Evolutionary conservation across 805 yeast genomes (phyloP).

Genomic region (Yarrowia osloensis): DNA sequence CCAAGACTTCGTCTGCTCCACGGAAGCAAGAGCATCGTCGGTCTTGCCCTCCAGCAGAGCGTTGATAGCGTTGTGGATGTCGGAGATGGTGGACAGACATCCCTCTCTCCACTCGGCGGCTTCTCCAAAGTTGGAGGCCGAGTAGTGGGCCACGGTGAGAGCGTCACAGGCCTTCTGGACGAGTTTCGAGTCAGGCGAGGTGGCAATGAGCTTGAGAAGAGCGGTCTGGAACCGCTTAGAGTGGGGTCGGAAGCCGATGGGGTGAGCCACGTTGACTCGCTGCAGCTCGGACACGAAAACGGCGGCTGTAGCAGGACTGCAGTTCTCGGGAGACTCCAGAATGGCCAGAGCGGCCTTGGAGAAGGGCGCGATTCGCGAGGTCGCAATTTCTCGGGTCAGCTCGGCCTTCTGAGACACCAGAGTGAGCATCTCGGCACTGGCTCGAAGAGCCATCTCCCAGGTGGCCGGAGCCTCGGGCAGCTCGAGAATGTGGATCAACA

Average conservation of each 20-base stretch:
- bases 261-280: constrained; percentile 53
- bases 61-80: constrained; percentile 31
- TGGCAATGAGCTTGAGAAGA: constrained; percentile 45
- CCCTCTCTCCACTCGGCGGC: constrained; percentile 53
- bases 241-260: constrained; percentile 81
- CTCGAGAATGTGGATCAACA: constrained; percentile 45
- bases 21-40: neutral
- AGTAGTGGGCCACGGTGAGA: constrained; percentile 57
- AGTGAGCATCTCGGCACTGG: constrained; percentile 38
- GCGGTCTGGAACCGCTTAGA: constrained; percentile 59
- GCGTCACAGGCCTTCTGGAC: constrained; percentile 50
- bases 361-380: constrained; percentile 71
- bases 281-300: constrained; percentile 47
- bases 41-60: constrained; percentile 33
- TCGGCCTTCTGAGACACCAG: constrained; percentile 71
- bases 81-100: constrained; percentile 46
- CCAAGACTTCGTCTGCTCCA: constrained; percentile 4
- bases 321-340: constrained; percentile 45
- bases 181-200: constrained; percentile 43
- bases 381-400: constrained; percentile 76
- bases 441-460: constrained; percentile 39
- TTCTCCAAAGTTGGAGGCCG: constrained; percentile 55
- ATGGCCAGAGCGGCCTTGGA: constrained; percentile 55
- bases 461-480: constrained; percentile 42
- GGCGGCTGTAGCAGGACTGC: constrained; percentile 43